Percentiles rank a stretch among this genome's conserved stretches.
These are phyloP conservation scores for Carex sylvatica DNA, from an alignment of 202 grass and related monocot species.

Conservation along the genomic window DNA sequence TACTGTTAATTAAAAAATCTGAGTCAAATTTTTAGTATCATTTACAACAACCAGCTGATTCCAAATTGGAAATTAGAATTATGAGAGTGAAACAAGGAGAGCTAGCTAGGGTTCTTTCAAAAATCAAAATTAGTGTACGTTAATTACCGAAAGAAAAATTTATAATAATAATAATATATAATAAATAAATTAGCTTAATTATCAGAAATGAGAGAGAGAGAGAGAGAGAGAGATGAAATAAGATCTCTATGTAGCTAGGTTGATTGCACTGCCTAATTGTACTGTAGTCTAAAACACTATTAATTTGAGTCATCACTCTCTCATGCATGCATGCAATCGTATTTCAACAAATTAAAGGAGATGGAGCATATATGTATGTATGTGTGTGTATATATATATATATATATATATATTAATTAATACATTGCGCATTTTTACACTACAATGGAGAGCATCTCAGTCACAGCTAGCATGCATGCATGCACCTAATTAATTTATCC, in stretches of 20 bases:
- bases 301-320: background rate
- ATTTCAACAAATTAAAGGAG: background rate
- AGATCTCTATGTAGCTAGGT: background rate
- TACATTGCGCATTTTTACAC: background rate
- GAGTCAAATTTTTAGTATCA: no score
- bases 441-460: background rate
- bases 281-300: background rate
- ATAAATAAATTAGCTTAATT: background rate
- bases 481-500: background rate
- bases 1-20: no score
- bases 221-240: background rate
- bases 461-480: background rate
- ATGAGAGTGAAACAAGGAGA: no score
- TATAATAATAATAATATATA: background rate
- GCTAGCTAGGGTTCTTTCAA: no score
- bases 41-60: no score
- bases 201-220: no score
- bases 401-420: background rate
- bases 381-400: no score
- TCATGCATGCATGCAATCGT: background rate
- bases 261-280: background rate
- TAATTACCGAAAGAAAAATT: background rate
- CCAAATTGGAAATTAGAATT: no score
- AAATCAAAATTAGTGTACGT: no score
- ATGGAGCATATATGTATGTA: no score